Base-by-base conservation (phyloP, 805 yeast genomes). In the Jamesozyma lodderae region DNA sequence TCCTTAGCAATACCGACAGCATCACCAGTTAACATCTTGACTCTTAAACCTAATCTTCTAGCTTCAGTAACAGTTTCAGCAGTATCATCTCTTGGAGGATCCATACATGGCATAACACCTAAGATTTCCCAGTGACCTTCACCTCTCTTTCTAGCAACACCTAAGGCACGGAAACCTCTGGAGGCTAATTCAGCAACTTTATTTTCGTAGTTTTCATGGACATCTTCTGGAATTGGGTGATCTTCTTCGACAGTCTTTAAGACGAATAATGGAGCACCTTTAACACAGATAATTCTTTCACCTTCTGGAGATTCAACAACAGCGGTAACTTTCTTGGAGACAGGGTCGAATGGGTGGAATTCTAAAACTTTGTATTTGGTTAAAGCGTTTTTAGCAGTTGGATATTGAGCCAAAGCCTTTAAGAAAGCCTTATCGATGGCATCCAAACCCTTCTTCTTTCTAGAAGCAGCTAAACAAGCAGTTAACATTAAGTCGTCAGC, bases 1-100 rank as follows among this genome's bases (percentile, higher is more conserved):
- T 87, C 96, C 78, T 86, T 83, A 61, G 96, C 96, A 71, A 87
- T 87, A 77, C 95, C 96, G 62, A 87, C 95, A 67, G 96, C 96
- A 73, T 87, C 96, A 79, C 96, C 96, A 71, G 96, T 87, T 67
- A 87, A 79, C 96, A 87, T 87, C 81, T 87, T 87, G 57, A 87
- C 92, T 71, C 92, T 80, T 63, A 87, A 77, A 78, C 96, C 96
- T 62, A 87, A 77, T 53, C 70, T 61, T 72, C 82, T 79, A 57
- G 96, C 96, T 72, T 87, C 96, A 67, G 73, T 67, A 64, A 87
- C 92, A 64, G 96, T 87, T 62, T 79, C 78, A 59, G 94, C 95
- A 73, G 96, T 87, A 69, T 87, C 96, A 71, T 87, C 94, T 79
- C 96, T 83, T 71, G 96, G 96, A 62, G 96, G 96, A 71, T 87